phyloP scores from a whole-genome alignment of 192 early-diverging fungal species.

The Podila epicladia region DNA sequence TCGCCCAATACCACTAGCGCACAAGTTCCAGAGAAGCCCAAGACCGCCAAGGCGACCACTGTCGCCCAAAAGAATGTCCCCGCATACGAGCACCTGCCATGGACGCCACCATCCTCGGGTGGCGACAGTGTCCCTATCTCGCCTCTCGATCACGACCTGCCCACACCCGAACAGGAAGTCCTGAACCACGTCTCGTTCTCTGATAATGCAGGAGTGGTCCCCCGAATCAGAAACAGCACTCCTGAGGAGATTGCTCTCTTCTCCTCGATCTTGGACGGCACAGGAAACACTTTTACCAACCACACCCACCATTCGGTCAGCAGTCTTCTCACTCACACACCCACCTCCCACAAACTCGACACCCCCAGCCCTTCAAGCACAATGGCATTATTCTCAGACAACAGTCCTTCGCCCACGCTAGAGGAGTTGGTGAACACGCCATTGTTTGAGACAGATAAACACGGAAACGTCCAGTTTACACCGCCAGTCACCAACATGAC shows the following conservation, averaged over 20 bases:
- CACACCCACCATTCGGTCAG: background rate
- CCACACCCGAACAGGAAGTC: constrained; percentile 32
- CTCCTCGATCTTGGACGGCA: constrained; percentile 35
- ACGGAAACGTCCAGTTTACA: background rate
- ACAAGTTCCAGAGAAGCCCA: background rate
- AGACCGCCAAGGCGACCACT: constrained; percentile 15
- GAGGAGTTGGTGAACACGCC: constrained; percentile 5
- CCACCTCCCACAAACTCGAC: background rate
- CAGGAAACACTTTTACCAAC: constrained; percentile 27
- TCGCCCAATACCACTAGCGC: background rate
- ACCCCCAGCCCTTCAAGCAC: constrained; percentile 5
- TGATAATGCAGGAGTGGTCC: constrained; percentile 40
- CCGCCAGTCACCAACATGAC: background rate
- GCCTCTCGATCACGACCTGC: constrained; percentile 22
- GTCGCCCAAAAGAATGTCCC: constrained; percentile 17
- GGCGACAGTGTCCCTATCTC: constrained; percentile 49
- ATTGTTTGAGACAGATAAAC: constrained; percentile 1
- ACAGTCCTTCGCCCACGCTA: background rate
- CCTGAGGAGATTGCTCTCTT: constrained; percentile 36
- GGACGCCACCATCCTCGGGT: constrained; percentile 46
- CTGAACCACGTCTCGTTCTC: constrained; percentile 1
- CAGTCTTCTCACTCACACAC: background rate
- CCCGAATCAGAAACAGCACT: constrained; percentile 21
- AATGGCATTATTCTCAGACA: constrained; percentile 5
- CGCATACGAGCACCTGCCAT: constrained; percentile 33